Evolutionary conservation across 208 protist genomes (phyloP).

Genomic region (Leishmania tropica): DNA sequence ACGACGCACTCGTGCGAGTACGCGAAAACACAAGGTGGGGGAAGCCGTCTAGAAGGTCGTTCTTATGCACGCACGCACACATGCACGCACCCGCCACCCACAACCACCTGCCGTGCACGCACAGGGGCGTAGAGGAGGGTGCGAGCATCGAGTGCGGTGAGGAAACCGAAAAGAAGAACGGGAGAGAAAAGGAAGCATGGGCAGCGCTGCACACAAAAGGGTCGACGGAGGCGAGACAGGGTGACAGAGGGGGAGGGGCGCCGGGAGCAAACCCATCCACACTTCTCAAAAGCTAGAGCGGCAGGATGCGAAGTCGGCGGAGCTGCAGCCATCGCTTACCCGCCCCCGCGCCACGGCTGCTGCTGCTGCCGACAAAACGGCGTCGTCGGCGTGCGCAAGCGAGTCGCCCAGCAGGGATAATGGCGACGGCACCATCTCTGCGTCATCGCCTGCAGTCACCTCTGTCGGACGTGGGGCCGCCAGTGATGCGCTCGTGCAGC

Average conservation of each 20-base stretch:
- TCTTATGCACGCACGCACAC: neutral
- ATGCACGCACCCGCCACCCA: too few species aligned
- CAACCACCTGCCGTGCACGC: neutral
- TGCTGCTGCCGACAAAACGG: neutral
- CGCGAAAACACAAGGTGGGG: neutral
- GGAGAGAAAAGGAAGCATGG: neutral
- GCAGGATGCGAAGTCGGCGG: slow-evolving; percentile 24
- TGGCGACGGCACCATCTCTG: neutral
- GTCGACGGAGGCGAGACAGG: too few species aligned
- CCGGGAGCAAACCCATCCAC: neutral
- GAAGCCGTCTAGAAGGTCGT: neutral
- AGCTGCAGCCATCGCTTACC: slow-evolving; percentile 10
- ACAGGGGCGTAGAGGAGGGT: neutral
- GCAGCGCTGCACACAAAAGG: neutral
- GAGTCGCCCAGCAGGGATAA: neutral
- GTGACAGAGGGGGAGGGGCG: neutral
- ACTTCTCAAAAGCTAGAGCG: slow-evolving; percentile 22
- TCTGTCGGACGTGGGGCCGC: too few species aligned
- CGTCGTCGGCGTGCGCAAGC: neutral
- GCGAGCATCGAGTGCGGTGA: neutral
- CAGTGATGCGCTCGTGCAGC: neutral
- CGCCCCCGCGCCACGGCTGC: neutral
- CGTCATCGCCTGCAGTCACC: neutral
- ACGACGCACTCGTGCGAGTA: too few species aligned
- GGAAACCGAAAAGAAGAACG: neutral